These are phyloP conservation scores for Schizosaccharomyces versatilis DNA, from an alignment of 1,139 yeast species.

Conservation along the genomic window DNA sequence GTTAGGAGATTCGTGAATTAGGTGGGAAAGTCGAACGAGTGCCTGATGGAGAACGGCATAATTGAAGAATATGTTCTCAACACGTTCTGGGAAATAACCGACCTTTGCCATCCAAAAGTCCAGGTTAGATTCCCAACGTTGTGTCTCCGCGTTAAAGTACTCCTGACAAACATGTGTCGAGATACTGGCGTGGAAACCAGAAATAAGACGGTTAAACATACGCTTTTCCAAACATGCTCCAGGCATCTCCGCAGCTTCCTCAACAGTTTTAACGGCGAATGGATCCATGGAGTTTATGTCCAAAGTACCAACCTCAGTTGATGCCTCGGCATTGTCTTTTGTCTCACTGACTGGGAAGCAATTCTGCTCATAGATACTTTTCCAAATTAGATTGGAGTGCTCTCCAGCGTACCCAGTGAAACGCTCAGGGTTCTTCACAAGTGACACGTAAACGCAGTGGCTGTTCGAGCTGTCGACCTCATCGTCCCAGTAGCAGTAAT, in stretches of 20 bases:
- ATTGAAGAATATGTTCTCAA: slow-evolving; percentile 75
- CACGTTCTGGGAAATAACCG: slow-evolving; percentile 70
- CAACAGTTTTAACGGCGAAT: background rate
- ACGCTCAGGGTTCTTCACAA: slow-evolving; percentile 75
- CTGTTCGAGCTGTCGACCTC: slow-evolving; percentile 27
- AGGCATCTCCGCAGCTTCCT: no score
- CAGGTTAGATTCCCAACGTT: slow-evolving; percentile 65
- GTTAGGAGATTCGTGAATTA: slow-evolving; percentile 25
- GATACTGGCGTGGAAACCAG: slow-evolving; percentile 91
- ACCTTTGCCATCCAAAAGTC: slow-evolving; percentile 72
- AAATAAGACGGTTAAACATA: slow-evolving; percentile 61
- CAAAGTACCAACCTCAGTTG: background rate
- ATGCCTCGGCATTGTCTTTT: background rate
- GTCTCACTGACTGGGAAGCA: background rate
- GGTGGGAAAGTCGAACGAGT: slow-evolving; percentile 37
- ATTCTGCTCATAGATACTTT: slow-evolving; percentile 73
- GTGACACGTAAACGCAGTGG: slow-evolving; percentile 58
- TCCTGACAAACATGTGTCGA: slow-evolving; percentile 85
- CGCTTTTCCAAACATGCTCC: slow-evolving; percentile 54
- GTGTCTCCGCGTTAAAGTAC: slow-evolving; percentile 48
- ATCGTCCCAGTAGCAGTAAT: slow-evolving; percentile 16
- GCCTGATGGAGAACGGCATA: slow-evolving; percentile 75
- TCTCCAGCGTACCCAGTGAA: slow-evolving; percentile 91
- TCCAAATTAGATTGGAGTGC: slow-evolving; percentile 81
- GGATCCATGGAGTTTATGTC: background rate